Base-by-base conservation (phyloP, 306 rosid species). In the Quercus robur region DNA sequence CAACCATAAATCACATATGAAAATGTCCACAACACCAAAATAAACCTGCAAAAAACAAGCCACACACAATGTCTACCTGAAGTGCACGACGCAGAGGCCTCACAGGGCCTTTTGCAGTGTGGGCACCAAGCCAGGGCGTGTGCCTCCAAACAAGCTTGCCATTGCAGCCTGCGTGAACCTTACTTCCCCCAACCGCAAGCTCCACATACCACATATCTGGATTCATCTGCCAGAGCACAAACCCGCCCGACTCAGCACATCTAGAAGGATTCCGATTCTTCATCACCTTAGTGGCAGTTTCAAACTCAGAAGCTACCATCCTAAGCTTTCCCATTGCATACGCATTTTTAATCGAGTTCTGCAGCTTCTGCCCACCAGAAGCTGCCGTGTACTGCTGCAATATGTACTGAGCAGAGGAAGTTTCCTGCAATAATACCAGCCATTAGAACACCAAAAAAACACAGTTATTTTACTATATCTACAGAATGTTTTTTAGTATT, bases 121-220 rank as follows among this genome's bases (percentile, higher is more conserved):
- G 99, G 73, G 99, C 94, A 61, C 99, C 99, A 0, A 91, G 93
- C 98, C 98, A 96, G 1, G 98, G 98, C 1, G 99, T 96, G 85
- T 96, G 99, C 87, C 99, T 90, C 99, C 99, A 96, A 33, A 96
- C 98, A 44, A 96, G 91, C 64, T 90, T 93, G 10, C 99, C 98
- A 77, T 96, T 96, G 85, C 99, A 93, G 25, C 99, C 99, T 14
- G 99, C 99, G 74, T 90, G 99, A 75, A 96, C 97, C 87, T 96
- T 96, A 70, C 91, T 91, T 8, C 97, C 97, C 64, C 99, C 99
- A 71, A 89, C 97, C 0, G 97, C 96, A 63, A 96, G 99, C 92
- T 96, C 99, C 11, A 91, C 99, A 80, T 96, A 93, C 99, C 98
- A 96, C 99, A 96, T 96, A 55, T 96, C 97, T 1, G 99, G 98